Conservation (phyloP, 148 eudicot genomes). For the Selenicereus undatus region DNA sequence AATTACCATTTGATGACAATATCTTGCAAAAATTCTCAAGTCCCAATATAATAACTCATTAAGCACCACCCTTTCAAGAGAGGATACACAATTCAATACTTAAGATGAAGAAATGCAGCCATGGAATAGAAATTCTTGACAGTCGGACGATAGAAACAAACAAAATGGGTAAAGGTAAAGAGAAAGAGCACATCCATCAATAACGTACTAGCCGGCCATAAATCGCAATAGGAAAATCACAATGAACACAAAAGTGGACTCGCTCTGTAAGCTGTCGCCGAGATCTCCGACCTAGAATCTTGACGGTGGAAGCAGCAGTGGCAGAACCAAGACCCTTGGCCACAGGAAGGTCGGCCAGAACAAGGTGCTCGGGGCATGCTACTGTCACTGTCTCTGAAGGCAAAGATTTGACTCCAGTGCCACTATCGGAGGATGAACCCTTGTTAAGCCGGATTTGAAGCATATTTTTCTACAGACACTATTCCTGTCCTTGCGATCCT, state of each 20-base stretch:
- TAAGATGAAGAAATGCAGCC: background rate
- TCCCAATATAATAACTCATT: background rate
- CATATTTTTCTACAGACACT: constrained; percentile 38
- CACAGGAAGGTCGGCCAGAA: constrained; percentile 91
- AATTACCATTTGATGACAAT: background rate
- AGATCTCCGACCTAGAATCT: constrained; percentile 81
- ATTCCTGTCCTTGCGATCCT: background rate
- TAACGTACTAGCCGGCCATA: constrained; percentile 84
- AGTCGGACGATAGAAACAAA: background rate
- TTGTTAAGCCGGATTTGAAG: constrained; percentile 83
- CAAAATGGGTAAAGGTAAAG: background rate
- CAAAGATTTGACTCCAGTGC: constrained; percentile 42
- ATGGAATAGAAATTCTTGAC: background rate
- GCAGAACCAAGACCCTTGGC: constrained; percentile 87
- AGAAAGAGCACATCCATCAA: background rate
- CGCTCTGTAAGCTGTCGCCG: constrained; percentile 92
- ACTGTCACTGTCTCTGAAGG: constrained; percentile 74
- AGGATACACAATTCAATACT: background rate
- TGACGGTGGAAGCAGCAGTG: constrained; percentile 47
- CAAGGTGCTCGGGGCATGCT: constrained; percentile 95
- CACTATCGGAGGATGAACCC: constrained; percentile 56
- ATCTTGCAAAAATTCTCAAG: background rate
- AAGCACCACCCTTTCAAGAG: background rate
- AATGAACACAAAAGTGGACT: constrained; percentile 91
- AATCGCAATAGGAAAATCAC: constrained; percentile 89